Evolutionary conservation across 176 grass and related monocot species (phyloP), one percentile per base, ranked within the genome.

Genomic region (Musa beccarii): DNA sequence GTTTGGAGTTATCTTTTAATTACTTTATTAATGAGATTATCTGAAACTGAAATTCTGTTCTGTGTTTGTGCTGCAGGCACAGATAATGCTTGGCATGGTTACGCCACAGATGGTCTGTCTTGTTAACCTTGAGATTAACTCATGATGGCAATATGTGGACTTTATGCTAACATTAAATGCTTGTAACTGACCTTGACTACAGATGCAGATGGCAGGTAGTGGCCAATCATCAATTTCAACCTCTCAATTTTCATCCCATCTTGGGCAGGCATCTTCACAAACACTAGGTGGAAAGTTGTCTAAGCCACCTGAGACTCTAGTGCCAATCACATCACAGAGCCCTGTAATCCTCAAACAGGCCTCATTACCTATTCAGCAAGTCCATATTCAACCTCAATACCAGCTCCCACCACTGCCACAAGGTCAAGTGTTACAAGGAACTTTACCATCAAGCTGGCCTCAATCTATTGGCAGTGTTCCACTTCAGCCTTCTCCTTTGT

Each of bases 1-100:
- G 4, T 43, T 43, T 43, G 0, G 34, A 43, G 34, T 43, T 43
- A 43, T 34, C 34, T 43, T 43, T 43, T 43, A 43, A 43, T 43
- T 43, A 43, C 34, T 43, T 43, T 43, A 43, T 43, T 43, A 20
- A 51, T 20, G 9, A 10, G 13, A 69, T 49, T 15, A 7, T 29
- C 52, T 69, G 29, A 69, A 69, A 57, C 28, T 73, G 28, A 12
- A 43, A 73, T 53, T 63, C 28, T 2, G 21, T 72, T 26, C 12
- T 50, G 11, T 28, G 2, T 80, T 17, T 73, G 2, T 81, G 57
- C 59, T 85, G 74, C 85, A 99, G 96, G 85, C 89, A 79, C 86
- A 95, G 73, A 92, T 99, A 92, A 95, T 95, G 91, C 89, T 99
- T 1, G 91, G 88, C n/a, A 81, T 99, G 83, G 86, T 86, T 73